These are phyloP conservation scores for Pelargonium cotyledonis DNA, from an alignment of 441 rosid species.

Conservation along the genomic window DNA sequence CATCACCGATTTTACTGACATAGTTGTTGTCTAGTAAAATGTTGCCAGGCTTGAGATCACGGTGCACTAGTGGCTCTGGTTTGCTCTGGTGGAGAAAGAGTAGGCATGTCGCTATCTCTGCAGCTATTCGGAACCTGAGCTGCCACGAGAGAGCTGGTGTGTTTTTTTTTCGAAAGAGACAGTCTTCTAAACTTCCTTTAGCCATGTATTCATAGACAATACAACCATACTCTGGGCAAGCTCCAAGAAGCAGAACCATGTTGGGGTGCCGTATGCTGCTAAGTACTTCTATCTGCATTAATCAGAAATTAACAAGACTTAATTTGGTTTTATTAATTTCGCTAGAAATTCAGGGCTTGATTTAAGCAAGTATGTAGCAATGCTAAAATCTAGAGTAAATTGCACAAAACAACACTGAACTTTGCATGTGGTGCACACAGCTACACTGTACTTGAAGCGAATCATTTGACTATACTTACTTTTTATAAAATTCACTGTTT, in stretches of 20 bases:
- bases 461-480: no score
- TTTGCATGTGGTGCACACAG: no score
- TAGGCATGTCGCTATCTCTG: conserved; percentile 18
- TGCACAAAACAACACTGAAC: no score
- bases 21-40: conserved; percentile 17
- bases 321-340: no score
- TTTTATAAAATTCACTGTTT: no score
- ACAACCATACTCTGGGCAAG: conserved; percentile 78
- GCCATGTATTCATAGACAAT: conserved; percentile 78
- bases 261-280: conserved; percentile 70
- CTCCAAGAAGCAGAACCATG: conserved; percentile 76
- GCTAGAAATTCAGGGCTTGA: no score
- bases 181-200: conserved; percentile 76
- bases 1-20: conserved; percentile 21
- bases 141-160: conserved; percentile 63
- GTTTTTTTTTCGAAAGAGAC: conserved; percentile 48
- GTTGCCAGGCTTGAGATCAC: conserved; percentile 16
- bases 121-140: conserved; percentile 19
- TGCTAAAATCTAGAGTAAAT: no score
- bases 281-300: conserved; percentile 58
- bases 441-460: no score
- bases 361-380: no score
- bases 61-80: conserved; percentile 20
- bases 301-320: no score
- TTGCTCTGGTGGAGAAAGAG: conserved; percentile 19